Conservation (phyloP, 257 asterid genomes). For the Solanum boliviense region DNA sequence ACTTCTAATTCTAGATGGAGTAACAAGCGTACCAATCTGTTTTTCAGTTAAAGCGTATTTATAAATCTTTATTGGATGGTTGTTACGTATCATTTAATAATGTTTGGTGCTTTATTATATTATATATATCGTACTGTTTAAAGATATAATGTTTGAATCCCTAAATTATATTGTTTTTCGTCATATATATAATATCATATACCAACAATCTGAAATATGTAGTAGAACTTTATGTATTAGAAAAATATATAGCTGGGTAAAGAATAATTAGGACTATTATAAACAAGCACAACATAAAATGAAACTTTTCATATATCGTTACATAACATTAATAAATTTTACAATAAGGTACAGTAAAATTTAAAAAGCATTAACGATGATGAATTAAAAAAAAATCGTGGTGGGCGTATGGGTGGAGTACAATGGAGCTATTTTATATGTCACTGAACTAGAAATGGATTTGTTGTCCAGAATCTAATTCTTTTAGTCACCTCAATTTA, state of each 20-base stretch:
- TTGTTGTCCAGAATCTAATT: not conserved
- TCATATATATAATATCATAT: not conserved
- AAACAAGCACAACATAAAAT: too few relatives aligned
- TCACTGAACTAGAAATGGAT: not conserved
- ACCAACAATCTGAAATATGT: too few relatives aligned
- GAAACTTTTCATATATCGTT: not conserved
- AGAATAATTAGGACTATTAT: too few relatives aligned
- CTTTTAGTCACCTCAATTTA: not conserved
- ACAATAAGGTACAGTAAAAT: too few relatives aligned
- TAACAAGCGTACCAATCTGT: not conserved
- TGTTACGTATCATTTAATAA: not conserved
- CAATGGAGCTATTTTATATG: not conserved
- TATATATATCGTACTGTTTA: too few relatives aligned
- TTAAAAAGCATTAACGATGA: not conserved
- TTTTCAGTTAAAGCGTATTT: not conserved
- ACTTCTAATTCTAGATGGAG: not conserved
- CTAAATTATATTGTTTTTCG: not conserved
- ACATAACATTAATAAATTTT: too few relatives aligned
- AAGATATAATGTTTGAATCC: fast-evolving
- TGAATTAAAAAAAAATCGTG: not conserved
- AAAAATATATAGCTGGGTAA: too few relatives aligned
- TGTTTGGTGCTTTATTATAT: not conserved
- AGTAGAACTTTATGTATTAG: not conserved
- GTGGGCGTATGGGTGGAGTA: not conserved
- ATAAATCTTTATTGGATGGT: not conserved